Conservation (phyloP, 768 basidiomycete genomes). For the Termitomyces sp. region DNA sequence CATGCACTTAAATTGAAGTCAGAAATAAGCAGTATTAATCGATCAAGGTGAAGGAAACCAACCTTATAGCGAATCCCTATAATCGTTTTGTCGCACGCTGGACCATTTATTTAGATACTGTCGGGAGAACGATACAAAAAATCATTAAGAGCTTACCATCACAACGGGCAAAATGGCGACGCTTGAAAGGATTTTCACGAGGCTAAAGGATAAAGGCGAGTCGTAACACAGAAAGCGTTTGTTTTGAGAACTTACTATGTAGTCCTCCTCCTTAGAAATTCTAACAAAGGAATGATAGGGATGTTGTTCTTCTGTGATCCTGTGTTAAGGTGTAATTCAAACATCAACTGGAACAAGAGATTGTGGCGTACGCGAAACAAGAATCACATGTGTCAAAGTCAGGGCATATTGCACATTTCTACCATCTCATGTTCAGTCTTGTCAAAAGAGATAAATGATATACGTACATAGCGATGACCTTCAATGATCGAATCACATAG, state of each 20-base stretch:
- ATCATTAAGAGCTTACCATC: slow-evolving; percentile 34
- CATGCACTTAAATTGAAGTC: slow-evolving; percentile 55
- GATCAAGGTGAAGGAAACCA: slow-evolving; percentile 4
- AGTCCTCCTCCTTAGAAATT: slow-evolving; percentile 48
- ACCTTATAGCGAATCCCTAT: slow-evolving; percentile 73
- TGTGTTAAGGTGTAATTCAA: slow-evolving; percentile 18
- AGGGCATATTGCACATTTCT: slow-evolving; percentile 84
- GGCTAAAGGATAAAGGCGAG: slow-evolving; percentile 18
- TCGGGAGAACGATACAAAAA: background rate
- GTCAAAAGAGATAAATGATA: background rate
- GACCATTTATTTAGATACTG: background rate
- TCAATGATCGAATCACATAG: slow-evolving; percentile 69
- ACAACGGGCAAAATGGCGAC: slow-evolving; percentile 57
- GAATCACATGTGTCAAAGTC: slow-evolving; percentile 75
- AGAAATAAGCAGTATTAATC: background rate
- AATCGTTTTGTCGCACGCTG: slow-evolving; percentile 51
- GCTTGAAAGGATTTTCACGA: slow-evolving; percentile 9
- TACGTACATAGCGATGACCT: slow-evolving; percentile 70
- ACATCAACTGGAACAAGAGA: background rate
- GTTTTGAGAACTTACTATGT: slow-evolving; percentile 44
- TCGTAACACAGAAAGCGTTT: background rate
- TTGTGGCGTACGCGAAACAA: slow-evolving; percentile 55
- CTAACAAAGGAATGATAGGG: slow-evolving; percentile 73
- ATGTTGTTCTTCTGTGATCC: slow-evolving; percentile 71
- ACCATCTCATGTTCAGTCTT: background rate